Conservation (phyloP, 2,329 filamentous ascomycete genomes). For the Bertia moriformis region DNA sequence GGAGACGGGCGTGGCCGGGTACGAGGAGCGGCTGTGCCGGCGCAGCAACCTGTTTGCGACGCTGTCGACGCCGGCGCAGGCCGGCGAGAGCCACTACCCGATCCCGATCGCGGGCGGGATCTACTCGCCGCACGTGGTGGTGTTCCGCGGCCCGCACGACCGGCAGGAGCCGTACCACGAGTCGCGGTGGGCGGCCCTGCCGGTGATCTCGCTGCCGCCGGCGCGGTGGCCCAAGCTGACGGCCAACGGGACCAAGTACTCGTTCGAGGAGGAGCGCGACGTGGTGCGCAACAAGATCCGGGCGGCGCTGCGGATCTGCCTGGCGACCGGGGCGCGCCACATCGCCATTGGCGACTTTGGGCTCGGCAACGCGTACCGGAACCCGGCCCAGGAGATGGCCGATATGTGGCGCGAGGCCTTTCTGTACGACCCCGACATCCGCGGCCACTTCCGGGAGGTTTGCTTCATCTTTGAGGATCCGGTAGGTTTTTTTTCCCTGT, state of each 20-base stretch:
- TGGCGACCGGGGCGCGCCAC: conserved; percentile 37
- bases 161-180: conserved; percentile 45
- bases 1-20: conserved; percentile 47
- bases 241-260: conserved; percentile 51
- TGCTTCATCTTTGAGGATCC: conserved; percentile 53
- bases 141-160: conserved; percentile 59
- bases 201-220: conserved; percentile 62
- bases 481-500: too few relatives aligned
- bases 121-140: conserved; percentile 39
- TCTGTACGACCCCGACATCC: conserved; percentile 45
- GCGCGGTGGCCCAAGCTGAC: conserved; percentile 62
- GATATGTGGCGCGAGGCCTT: conserved; percentile 53
- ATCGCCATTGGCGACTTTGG: conserved; percentile 53
- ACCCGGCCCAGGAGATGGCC: conserved; percentile 49
- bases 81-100: conserved; percentile 45
- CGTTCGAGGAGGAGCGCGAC: conserved; percentile 56
- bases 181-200: conserved; percentile 41
- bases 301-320: conserved; percentile 55
- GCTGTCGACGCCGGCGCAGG: conserved; percentile 43
- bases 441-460: conserved; percentile 44
- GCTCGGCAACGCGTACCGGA: conserved; percentile 46
- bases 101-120: conserved; percentile 58
- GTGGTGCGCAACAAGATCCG: conserved; percentile 62
- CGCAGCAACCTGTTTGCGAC: conserved; percentile 61
- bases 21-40: conserved; percentile 61